Base-by-base conservation (phyloP, 176 grass and related monocot genomes). In the Triticum turgidum region DNA sequence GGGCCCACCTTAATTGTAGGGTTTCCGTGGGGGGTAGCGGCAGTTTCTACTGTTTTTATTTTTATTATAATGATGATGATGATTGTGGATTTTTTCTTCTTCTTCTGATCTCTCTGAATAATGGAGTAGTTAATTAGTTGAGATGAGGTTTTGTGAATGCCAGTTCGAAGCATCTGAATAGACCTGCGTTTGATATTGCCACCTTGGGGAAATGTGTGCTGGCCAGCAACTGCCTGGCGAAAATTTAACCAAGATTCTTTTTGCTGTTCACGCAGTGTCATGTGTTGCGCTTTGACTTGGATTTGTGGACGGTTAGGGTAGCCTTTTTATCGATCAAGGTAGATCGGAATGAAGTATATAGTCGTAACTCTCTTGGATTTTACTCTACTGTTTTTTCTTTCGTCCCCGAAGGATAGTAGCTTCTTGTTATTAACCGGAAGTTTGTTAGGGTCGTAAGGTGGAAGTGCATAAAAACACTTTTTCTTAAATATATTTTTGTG, bases 81-180 rank as follows among this genome's bases (percentile, higher is more conserved):
- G 47, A 14, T 15, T 22, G 21, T 61, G 51, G 15, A 51, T 21
- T 56, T 82, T 41, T 29, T 8, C 9, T 2, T 30, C 66, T 39
- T 33, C 7, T 77, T 3, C 51, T 52, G 4, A 6, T 3, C 18
- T 18, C 47, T 44, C 7, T 24, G 20, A 85, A 59, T 75, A 67
- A 81, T 75, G 68, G 2, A 11, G 47, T n/a, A 29, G 52, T 54
- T 68, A 77, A 68, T 56, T 42, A 3, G 69, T 61, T n/a, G 0
- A 13, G 47, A 35, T 70, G 47, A 49, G 63, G 35, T n/a, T 21
- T 42, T 35, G 49, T 72, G 71, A 68, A 65, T 88, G 71, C 80
- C 79, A 82, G 71, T 87, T 59, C 11, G 44, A 68, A 45, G 68
- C 56, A 58, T 80, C 61, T 81, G 42, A 35, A 76, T 34, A 61